Base-by-base conservation (phyloP, 2,329 filamentous ascomycete genomes). In the Elsinoe batatas region DNA sequence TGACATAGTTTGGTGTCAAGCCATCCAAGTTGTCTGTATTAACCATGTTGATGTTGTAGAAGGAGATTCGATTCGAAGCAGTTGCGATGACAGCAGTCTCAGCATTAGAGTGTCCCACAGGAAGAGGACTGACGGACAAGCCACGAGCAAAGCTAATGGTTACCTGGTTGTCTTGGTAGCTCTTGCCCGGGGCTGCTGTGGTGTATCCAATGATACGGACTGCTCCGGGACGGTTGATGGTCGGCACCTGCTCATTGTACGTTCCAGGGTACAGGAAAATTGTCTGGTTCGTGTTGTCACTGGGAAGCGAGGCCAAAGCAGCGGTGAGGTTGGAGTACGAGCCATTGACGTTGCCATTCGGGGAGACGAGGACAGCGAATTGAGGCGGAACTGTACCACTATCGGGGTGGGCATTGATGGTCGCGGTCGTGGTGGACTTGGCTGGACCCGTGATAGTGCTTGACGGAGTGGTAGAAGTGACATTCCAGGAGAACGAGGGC, bases 61-160 rank as follows among this genome's bases (percentile, higher is more conserved):
- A 60, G 13, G 59, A 62, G 32, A 64, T 64, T 26, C 64, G 61
- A 1, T 65, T 72, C 35, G 73, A 75, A 60, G 74, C 74, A 54
- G 69, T 69, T 58, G 71, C 69, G 37, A 77, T 65, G 5, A 74
- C 67, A 0, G 74, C 73, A 0, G 74, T 76, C 57, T 68, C 62
- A 1, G 67, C 63, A 58, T 76, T 72, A 40, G 73, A 67, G 20
- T 72, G 64, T 3, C 67, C 67, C 1, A 65, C 65, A 26, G 66
- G 71, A 69, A n/a, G 73, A 72, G 57, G 71, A 57, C 36, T 66
- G 62, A 57, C 71, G 64, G 53, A 69, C 61, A 50, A 63, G 64
- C 64, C 64, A 8, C 61, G 62, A 32, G 63, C 57, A 50, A 62
- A 66, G 1, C 59, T 63, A 15, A 75, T 64, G 5, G 63, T 69